Conservation (phyloP, 2,329 filamentous ascomycete species). For the Epichloe gansuensis region DNA sequence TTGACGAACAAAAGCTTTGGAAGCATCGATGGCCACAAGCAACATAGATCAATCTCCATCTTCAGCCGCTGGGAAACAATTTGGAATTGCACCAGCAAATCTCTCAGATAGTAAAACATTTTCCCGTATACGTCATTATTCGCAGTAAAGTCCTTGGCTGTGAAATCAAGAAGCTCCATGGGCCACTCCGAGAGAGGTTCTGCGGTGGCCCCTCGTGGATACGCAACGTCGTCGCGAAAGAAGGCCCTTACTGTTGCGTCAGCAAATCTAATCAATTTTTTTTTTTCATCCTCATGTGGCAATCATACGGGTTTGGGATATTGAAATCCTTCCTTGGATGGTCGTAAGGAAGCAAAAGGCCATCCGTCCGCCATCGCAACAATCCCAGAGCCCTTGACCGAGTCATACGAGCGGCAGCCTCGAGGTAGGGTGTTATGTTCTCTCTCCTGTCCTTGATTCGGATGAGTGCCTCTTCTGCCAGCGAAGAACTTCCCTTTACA, state of each 20-base stretch:
- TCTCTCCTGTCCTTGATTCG: neutral
- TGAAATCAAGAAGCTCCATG: constrained; percentile 13
- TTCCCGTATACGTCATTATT: constrained; percentile 17
- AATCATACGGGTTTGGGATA: constrained; percentile 13
- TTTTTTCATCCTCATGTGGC: too few species aligned
- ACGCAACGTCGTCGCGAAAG: neutral
- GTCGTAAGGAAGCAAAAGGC: constrained; percentile 13
- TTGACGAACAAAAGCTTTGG: neutral
- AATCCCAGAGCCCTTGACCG: constrained; percentile 8
- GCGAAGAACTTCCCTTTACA: too few species aligned
- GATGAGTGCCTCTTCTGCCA: neutral
- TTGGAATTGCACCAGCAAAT: constrained; percentile 12
- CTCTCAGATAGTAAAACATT: constrained; percentile 16
- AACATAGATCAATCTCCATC: neutral
- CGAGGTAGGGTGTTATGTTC: neutral
- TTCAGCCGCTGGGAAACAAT: neutral
- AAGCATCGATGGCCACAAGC: neutral
- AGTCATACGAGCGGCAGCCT: constrained; percentile 9
- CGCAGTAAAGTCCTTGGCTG: constrained; percentile 4
- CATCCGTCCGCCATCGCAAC: constrained; percentile 12
- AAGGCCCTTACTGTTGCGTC: neutral
- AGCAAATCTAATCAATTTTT: neutral
- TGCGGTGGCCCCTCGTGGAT: constrained; percentile 4
- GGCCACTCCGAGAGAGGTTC: constrained; percentile 18
- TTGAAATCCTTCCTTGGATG: constrained; percentile 9